A percentile compares a stretch with the other conserved stretches of the same genome.
These are phyloP conservation scores for Rhodotorula sp. DNA, from an alignment of 1,284 basidiomycete genomes.

Conservation along the genomic window DNA sequence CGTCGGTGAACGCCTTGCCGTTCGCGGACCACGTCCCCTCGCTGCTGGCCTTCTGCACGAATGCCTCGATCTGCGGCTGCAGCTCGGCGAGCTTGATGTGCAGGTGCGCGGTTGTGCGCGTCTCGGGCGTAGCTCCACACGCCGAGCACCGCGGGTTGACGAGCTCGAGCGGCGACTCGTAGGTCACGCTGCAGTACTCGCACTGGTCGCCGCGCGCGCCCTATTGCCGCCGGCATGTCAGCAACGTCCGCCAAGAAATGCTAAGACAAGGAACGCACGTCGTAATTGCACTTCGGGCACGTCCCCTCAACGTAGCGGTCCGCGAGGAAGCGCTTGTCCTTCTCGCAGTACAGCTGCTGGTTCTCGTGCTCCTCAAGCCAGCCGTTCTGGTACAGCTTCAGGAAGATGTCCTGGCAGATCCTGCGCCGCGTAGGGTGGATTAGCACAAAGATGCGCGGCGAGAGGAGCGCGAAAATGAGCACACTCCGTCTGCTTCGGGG, in stretches of 20 bases:
- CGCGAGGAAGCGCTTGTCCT: conserved; percentile 85
- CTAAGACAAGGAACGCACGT: conserved; percentile 58
- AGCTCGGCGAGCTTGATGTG: conserved; percentile 84
- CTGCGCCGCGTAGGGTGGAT: conserved; percentile 54
- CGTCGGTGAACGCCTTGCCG: conserved; percentile 86
- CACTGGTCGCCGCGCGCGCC: conserved; percentile 99
- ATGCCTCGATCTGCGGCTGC: conserved; percentile 81
- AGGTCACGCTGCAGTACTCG: conserved; percentile 87
- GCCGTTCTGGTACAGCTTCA: conserved; percentile 74
- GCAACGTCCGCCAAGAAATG: background rate
- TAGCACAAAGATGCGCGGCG: background rate
- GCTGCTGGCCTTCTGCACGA: conserved; percentile 78
- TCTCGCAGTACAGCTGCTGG: conserved; percentile 91
- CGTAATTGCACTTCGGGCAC: conserved; percentile 85
- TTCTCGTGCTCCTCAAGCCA: conserved; percentile 77
- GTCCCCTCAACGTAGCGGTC: conserved; percentile 94
- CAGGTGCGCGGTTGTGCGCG: conserved; percentile 77
- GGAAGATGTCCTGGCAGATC: conserved; percentile 84
- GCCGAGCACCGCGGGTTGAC: conserved; percentile 94
- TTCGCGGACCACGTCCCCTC: conserved; percentile 91
- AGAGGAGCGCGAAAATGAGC: background rate
- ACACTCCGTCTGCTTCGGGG: conserved; percentile 76
- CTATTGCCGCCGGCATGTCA: conserved; percentile 53
- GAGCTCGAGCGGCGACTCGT: conserved; percentile 86
- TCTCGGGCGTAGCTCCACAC: conserved; percentile 68